Evolutionary conservation across 2,329 filamentous ascomycete genomes (phyloP), one percentile per base, ranked within the genome.

Genomic region (Lachnum nothofagi): DNA sequence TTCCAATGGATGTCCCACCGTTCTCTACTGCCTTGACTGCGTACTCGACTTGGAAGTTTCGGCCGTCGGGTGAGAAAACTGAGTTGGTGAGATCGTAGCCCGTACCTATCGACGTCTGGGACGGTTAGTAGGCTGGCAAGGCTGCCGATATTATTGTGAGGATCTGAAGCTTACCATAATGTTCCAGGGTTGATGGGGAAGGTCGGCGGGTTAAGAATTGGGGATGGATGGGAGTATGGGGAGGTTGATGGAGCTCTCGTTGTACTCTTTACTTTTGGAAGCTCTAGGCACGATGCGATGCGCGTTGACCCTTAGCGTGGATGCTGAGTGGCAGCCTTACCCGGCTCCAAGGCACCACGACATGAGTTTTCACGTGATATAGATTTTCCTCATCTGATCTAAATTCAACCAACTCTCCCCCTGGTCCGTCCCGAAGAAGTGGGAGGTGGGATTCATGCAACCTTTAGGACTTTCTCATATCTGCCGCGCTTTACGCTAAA

Each of bases 11-110:
- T 47, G 93, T 98, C 66, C 93, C 91, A 60, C 91, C 93, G 65
- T 94, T 97, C 76, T 98, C 93, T 56, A 98, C 93, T 48, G 93
- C 93, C 78, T 98, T 98, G 63, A 94, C 86, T 60, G 93, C 93
- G 71, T 98, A 98, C 79, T 98, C 93, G 71, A 94, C 89, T 74
- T 98, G 93, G 72, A 98, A 98, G 72, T 98, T 98, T 63, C 93
- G 88, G 68, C 93, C 93, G 75, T 98, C 93, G 60, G 93, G 93
- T 42, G 93, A 97, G 79, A 97, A 98, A 77, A 97, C 94, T 67
- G 93, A 97, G 81, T 98, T 98, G 70, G 89, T 89, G 65, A 98
- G 86, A 82, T 98, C 93, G 76, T 98, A 98, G 67, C 93, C 93
- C 65, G 93, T 98, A 68, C 93, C 93, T 86, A 98, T 98, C 68